A percentile compares a stretch with the other conserved stretches of the same genome.
phyloP scores from a whole-genome alignment of 192 early-diverging fungal species.

The Coemansia sp. region DNA sequence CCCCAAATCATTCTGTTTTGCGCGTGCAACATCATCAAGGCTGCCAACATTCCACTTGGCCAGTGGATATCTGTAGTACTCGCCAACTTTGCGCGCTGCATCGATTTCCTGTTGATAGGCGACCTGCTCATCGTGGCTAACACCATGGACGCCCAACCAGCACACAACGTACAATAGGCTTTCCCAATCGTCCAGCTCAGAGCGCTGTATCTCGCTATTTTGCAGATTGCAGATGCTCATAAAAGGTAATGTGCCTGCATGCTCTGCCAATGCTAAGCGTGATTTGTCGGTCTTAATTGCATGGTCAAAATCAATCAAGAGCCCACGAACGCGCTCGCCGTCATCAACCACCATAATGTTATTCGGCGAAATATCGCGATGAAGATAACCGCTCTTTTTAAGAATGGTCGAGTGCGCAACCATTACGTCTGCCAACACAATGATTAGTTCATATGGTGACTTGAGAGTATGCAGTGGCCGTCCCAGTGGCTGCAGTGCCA shows the following conservation, averaged over 20 bases:
- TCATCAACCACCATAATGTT: conserved; percentile 13
- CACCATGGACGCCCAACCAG: conserved; percentile 3
- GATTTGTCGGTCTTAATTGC: conserved; percentile 1
- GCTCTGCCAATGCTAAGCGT: not conserved
- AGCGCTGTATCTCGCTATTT: not conserved
- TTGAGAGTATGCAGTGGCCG: not conserved
- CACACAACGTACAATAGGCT: conserved; percentile 20
- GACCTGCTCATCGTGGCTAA: not conserved
- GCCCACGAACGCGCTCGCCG: not conserved
- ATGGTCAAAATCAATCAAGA: conserved; percentile 26
- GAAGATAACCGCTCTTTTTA: conserved; percentile 9
- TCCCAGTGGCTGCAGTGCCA: not conserved
- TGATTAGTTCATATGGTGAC: conserved; percentile 19
- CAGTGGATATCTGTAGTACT: not conserved
- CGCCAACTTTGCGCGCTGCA: not conserved
- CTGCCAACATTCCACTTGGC: not conserved
- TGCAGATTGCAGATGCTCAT: conserved; percentile 20
- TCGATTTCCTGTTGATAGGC: not conserved
- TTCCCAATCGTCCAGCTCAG: conserved; percentile 24
- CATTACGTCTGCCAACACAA: conserved; percentile 29
- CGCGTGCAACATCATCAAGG: not conserved
- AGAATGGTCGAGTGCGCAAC: conserved; percentile 6
- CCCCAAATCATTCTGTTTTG: not conserved
- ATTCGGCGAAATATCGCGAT: conserved; percentile 20
- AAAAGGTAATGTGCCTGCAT: conserved; percentile 8